These are phyloP conservation scores for Carpinus viminea DNA, from an alignment of 306 rosid genomes.

Conservation along the genomic window DNA sequence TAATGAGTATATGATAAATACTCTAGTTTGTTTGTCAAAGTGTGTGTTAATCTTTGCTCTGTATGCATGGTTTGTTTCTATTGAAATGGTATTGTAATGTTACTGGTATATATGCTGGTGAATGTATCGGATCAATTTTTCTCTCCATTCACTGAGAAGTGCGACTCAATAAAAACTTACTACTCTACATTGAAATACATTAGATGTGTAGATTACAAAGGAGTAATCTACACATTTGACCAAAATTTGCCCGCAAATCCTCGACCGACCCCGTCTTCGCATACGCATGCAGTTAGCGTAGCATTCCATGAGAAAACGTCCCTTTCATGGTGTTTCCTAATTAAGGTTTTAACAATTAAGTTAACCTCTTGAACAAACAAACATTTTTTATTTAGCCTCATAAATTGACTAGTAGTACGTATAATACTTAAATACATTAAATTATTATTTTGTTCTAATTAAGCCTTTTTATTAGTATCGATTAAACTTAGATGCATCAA, in stretches of 20 bases:
- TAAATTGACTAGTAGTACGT: no score
- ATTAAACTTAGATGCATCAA: no score
- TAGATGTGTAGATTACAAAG: no score
- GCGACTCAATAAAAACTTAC: no score
- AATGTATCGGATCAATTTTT: background rate
- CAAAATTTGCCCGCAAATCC: conserved; percentile 28
- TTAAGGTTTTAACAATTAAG: no score
- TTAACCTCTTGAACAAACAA: no score
- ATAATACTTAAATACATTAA: no score
- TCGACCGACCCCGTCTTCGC: conserved; percentile 17
- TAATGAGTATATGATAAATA: background rate
- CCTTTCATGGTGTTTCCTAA: conserved; percentile 5
- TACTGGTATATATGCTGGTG: background rate
- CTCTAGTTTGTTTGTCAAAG: background rate
- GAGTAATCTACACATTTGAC: conserved; percentile 6
- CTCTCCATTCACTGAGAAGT: background rate
- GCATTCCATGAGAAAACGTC: conserved; percentile 67
- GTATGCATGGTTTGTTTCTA: background rate
- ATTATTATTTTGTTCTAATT: no score
- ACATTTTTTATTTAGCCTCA: no score
- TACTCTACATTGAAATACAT: no score
- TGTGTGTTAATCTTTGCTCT: background rate
- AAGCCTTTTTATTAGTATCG: no score
- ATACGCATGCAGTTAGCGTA: conserved; percentile 40
- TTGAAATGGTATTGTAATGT: background rate